Evolutionary conservation across 202 grass and related monocot species (phyloP).

Genomic region (Musa balbisiana): DNA sequence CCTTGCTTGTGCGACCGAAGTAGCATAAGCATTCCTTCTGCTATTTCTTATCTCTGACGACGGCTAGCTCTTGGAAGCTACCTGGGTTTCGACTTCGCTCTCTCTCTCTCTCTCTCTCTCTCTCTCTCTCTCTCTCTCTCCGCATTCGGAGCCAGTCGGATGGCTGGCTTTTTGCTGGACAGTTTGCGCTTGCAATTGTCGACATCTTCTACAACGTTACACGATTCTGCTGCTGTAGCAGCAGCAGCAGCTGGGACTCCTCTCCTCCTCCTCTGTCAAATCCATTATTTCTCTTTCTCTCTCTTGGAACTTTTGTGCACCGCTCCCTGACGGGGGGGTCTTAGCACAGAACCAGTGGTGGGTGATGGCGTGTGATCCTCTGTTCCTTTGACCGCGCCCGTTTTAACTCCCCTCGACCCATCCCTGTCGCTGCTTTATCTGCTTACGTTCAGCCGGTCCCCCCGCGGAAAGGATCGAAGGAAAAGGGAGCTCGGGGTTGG

Average conservation of each 20-base stretch:
- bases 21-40: not conserved
- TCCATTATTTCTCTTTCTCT: not conserved
- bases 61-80: constrained; percentile 3
- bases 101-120: no score
- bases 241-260: no score
- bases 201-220: no score
- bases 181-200: not conserved
- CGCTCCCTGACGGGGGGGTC: not conserved
- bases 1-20: not conserved
- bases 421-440: constrained; percentile 1
- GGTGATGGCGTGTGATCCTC: not conserved
- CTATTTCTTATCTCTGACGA: not conserved
- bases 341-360: not conserved
- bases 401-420: constrained; percentile 2
- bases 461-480: not conserved
- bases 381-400: not conserved
- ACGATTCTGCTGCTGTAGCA: no score
- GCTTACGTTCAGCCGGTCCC: not conserved
- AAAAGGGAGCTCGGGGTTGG: not conserved
- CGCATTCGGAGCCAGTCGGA: not conserved
- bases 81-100: not conserved
- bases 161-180: constrained; percentile 4
- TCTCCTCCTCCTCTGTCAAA: no score
- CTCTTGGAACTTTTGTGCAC: not conserved
- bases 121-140: constrained; percentile 3